These are phyloP conservation scores for Melanopsichium pennsylvanicum DNA, from an alignment of 1,284 basidiomycete genomes.

Conservation along the genomic window DNA sequence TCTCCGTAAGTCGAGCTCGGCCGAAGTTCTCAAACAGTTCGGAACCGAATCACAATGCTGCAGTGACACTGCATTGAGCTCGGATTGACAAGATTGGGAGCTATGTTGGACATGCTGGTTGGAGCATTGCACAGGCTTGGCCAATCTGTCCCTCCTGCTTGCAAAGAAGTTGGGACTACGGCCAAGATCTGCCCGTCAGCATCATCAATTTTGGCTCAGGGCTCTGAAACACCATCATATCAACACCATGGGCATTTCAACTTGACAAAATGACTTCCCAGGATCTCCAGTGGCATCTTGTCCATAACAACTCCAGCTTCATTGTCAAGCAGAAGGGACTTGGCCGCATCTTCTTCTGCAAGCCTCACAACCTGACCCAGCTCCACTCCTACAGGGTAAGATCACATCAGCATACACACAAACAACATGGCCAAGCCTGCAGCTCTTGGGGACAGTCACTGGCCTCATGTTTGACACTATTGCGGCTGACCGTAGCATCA, in stretches of 20 bases:
- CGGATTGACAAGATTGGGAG: no score
- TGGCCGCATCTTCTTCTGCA: constrained; percentile 63
- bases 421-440: no score
- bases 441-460: constrained; percentile 2
- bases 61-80: no score
- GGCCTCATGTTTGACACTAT: no score
- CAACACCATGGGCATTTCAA: constrained; percentile 6
- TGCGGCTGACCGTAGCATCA: not conserved
- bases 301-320: constrained; percentile 59
- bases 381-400: constrained; percentile 65
- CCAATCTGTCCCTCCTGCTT: no score
- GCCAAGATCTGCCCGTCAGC: no score
- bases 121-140: no score
- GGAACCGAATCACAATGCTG: no score
- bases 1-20: no score
- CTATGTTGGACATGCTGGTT: no score
- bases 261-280: constrained; percentile 54
- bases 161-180: no score
- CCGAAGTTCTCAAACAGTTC: no score
- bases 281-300: constrained; percentile 65
- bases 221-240: constrained; percentile 32
- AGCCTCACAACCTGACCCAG: constrained; percentile 60
- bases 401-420: not conserved
- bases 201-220: not conserved
- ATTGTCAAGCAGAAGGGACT: constrained; percentile 65